Evolutionary conservation across 2,329 filamentous ascomycete genomes (phyloP), one percentile per base, ranked within the genome.

Genomic region (Fusarium haematococcum): DNA sequence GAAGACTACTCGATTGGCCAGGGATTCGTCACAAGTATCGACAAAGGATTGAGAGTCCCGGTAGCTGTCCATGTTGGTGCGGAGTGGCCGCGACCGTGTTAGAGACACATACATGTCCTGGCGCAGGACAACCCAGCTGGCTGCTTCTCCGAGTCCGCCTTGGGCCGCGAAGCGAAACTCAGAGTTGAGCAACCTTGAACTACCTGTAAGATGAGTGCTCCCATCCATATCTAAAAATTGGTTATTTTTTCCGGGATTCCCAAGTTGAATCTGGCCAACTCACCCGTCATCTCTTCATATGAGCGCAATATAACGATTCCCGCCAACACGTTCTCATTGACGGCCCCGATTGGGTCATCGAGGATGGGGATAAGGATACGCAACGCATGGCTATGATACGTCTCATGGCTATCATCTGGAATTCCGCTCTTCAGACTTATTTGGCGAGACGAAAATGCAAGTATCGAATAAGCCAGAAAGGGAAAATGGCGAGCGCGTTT

Each of bases 21-120:
- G 35, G 4, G 77, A 76, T 32, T 80, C 77, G 6, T 79, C 74
- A 6, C 71, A 71, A 1, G 70, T 65, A 2, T 77, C 77, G 6
- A 70, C 27, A 48, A 80, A 81, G 1, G 78, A 71, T 14, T 65
- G 65, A 0, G 79, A 80, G 10, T 70, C 67, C 6, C 61, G 71
- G 62, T 82, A 85, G n/a, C 80, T 80, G 4, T 79, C 80, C 50
- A 86, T 70, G 13, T 81, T 79, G 27, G 83, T 81, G 16, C 81
- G 79, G 56, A 86, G 61, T 67, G 57, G 84, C 67, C 67, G 80
- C 39, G 84, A 84, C 68, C 82, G 83, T 11, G 83, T 80, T 56
- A 86, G 80, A 0, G 85, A 85, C 25, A 86, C 83, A 67, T 87
- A 86, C 8, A 88, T 82, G 73, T 88, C 86, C 75, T 88, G 86